Evolutionary conservation across 768 basidiomycete genomes (phyloP), one percentile per base, ranked within the genome.

Genomic region (Suillus sp.): DNA sequence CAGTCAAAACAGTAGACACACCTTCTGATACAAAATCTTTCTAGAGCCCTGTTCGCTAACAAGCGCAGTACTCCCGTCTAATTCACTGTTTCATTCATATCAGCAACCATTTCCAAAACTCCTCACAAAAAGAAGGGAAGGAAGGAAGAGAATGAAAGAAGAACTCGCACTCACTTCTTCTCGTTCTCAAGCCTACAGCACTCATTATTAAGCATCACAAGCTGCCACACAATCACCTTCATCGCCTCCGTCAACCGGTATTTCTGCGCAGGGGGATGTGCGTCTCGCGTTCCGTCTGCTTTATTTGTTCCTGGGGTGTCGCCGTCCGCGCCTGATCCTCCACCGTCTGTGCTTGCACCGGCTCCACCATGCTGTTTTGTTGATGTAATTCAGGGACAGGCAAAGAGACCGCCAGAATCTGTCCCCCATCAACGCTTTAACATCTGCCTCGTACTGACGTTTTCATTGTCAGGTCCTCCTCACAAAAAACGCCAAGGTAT

Each of bases 161-260:
- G n/a, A 22, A 47, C 45, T 48, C 25, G 47, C 14, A 27, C 78
- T 59, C 68, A 87, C 86, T 86, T 85, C 71, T 87, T 87, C 79
- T 87, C 86, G 63, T 86, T 86, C 76, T 86, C 78, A 48, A 84
- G 61, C 64, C 90, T 80, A 75, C 90, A 92, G 60, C 88, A 88
- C 77, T 93, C 91, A 70, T 94, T 93, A 72, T 91, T 93, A 62
- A 95, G 70, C 71, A 87, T 80, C 60, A 93, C 91, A 8, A 94
- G 79, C 72, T 89, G 83, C 91, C 91, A 95, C 66, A 95, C 85
- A 34, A 86, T 83, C 45, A 74, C 75, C 79, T 92, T 92, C 91
- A 96, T 92, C 64, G 74, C 72, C 63, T 95, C 94, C 43, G 90
- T 92, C 79, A 94, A 76, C 5, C 88, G 78, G 72, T 90, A 96